A percentile compares a stretch with the other conserved stretches of the same genome.
Evolutionary conservation across 192 early-diverging fungal genomes (phyloP).

Genomic region (Coemansia sp.): DNA sequence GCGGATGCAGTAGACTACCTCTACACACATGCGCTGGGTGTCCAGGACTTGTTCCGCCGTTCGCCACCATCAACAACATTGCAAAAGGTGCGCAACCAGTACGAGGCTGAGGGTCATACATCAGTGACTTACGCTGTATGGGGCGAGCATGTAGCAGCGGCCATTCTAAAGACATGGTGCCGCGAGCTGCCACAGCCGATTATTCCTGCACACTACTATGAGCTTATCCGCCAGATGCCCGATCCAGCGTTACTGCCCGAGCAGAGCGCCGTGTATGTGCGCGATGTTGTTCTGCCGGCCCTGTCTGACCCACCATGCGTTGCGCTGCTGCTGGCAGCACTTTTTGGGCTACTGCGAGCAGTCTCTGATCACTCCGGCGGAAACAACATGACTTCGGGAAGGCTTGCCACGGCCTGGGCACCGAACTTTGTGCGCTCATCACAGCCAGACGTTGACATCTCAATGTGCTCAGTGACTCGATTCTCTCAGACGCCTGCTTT

Average conservation of each 20-base stretch:
- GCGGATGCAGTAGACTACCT: constrained; percentile 72
- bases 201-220: constrained; percentile 63
- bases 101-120: constrained; percentile 43
- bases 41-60: constrained; percentile 82
- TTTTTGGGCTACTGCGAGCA: constrained; percentile 70
- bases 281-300: constrained; percentile 46
- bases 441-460: constrained; percentile 51
- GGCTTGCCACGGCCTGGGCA: constrained; percentile 81
- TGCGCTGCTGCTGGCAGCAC: constrained; percentile 57
- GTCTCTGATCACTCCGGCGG: constrained; percentile 62
- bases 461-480: constrained; percentile 52
- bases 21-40: constrained; percentile 63
- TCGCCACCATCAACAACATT: constrained; percentile 74
- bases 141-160: constrained; percentile 79
- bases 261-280: constrained; percentile 30
- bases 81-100: constrained; percentile 56
- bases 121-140: constrained; percentile 60
- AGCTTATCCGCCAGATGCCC: constrained; percentile 56
- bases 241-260: constrained; percentile 31
- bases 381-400: constrained; percentile 84
- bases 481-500: constrained; percentile 17
- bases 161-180: constrained; percentile 80
- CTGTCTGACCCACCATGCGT: constrained; percentile 55
- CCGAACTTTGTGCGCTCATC: constrained; percentile 76
- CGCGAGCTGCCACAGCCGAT: constrained; percentile 78